These are phyloP conservation scores for Verticillium dahliae DNA, from an alignment of 2,329 filamentous ascomycete genomes.

Conservation along the genomic window DNA sequence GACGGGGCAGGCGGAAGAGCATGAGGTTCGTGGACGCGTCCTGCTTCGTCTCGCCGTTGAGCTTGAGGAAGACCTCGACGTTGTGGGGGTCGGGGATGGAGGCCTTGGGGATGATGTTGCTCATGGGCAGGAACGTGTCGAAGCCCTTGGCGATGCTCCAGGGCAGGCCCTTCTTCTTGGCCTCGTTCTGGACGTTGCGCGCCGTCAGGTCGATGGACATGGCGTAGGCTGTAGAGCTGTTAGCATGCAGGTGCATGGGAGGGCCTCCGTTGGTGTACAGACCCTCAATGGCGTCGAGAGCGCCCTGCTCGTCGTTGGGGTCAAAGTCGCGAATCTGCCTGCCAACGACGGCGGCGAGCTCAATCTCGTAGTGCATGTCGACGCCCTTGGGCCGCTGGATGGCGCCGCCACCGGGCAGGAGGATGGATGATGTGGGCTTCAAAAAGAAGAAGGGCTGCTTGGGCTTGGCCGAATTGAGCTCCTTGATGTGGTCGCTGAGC, in stretches of 20 bases:
- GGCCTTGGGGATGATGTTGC: constrained; percentile 71
- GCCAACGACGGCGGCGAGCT: constrained; percentile 84
- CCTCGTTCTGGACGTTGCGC: constrained; percentile 90
- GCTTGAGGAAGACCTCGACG: constrained; percentile 75
- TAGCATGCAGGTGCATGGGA: neutral
- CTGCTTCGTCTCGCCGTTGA: constrained; percentile 76
- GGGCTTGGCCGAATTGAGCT: constrained; percentile 79
- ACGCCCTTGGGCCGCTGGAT: constrained; percentile 78
- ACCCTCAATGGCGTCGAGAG: constrained; percentile 78
- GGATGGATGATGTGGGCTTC: constrained; percentile 83
- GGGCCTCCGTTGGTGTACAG: constrained; percentile 16
- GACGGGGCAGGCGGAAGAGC: constrained; percentile 83
- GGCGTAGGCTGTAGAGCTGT: constrained; percentile 59
- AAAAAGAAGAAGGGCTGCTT: constrained; percentile 99
- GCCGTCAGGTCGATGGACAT: constrained; percentile 96
- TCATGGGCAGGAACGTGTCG: constrained; percentile 91
- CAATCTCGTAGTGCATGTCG: constrained; percentile 88
- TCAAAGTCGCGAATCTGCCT: constrained; percentile 71
- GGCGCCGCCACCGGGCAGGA: constrained; percentile 71
- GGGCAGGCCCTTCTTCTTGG: constrained; percentile 92
- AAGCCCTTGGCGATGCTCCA: constrained; percentile 98
- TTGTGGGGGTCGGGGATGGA: constrained; percentile 82
- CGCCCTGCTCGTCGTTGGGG: constrained; percentile 66
- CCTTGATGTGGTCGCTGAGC: constrained; percentile 79
- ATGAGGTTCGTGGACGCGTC: constrained; percentile 87